Conservation (phyloP, 2,329 filamentous ascomycete genomes). For the Rhexocercosporidium sp. region DNA sequence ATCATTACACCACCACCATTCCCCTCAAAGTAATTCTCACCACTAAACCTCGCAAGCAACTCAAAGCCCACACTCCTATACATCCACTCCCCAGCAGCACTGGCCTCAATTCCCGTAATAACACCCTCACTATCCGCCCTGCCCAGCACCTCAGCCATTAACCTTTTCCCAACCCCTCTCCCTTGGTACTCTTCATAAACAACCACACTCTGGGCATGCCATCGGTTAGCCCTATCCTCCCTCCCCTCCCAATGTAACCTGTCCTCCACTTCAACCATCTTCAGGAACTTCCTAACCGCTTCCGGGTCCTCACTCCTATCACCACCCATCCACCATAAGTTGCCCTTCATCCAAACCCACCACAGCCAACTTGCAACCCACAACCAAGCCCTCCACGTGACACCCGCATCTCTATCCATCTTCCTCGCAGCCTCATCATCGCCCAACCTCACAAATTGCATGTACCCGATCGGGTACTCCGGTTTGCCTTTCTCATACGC, state of each 20-base stretch:
- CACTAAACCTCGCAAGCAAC: conserved; percentile 23
- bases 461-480: conserved; percentile 26
- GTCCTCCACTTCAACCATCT: conserved; percentile 12
- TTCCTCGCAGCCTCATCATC: conserved; percentile 30
- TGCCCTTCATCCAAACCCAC: conserved; percentile 9
- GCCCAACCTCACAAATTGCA: conserved; percentile 30
- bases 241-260: conserved; percentile 29
- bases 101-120: conserved; percentile 33
- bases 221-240: conserved; percentile 32
- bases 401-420: conserved; percentile 17
- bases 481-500: conserved; percentile 25
- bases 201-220: conserved; percentile 36
- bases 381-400: conserved; percentile 12
- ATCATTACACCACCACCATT: conserved; percentile 26
- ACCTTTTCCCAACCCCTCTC: conserved; percentile 34
- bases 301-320: conserved; percentile 22
- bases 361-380: conserved; percentile 22
- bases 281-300: conserved; percentile 12
- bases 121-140: conserved; percentile 35
- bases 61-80: conserved; percentile 37
- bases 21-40: conserved; percentile 7
- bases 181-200: conserved; percentile 32
- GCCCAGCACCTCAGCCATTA: conserved; percentile 36
- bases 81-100: conserved; percentile 32
- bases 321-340: conserved; percentile 10